These are phyloP conservation scores for Malus orientalis DNA, from an alignment of 306 rosid species.

Conservation along the genomic window DNA sequence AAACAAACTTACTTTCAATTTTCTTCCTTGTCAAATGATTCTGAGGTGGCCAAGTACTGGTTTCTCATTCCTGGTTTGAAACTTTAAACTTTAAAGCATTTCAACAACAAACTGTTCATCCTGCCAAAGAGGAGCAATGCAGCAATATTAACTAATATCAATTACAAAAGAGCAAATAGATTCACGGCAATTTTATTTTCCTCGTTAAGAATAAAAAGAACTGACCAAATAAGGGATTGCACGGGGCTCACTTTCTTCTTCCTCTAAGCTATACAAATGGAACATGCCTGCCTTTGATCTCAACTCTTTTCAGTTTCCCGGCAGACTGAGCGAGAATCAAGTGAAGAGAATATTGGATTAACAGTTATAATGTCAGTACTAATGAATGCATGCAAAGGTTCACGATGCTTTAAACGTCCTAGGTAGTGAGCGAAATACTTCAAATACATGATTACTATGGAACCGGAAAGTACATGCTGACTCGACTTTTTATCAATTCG, in stretches of 20 bases:
- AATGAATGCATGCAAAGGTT: background rate
- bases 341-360: background rate
- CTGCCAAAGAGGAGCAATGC: background rate
- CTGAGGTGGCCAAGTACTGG: background rate
- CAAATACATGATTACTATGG: background rate
- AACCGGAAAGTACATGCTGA: background rate
- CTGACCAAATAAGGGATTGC: background rate
- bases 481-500: background rate
- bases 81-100: background rate
- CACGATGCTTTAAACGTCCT: background rate
- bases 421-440: background rate
- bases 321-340: background rate
- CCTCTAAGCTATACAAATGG: constrained; percentile 15
- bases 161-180: background rate
- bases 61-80: background rate
- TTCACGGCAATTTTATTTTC: background rate
- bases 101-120: background rate
- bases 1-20: no score
- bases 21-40: no score
- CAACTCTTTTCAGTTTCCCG: background rate
- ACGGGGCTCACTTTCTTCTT: constrained; percentile 59
- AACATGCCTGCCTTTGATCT: background rate
- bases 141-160: background rate
- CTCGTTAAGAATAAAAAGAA: background rate
- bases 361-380: background rate